Conservation (phyloP, 1,284 basidiomycete species). For the Apiotrichum laibachii region DNA sequence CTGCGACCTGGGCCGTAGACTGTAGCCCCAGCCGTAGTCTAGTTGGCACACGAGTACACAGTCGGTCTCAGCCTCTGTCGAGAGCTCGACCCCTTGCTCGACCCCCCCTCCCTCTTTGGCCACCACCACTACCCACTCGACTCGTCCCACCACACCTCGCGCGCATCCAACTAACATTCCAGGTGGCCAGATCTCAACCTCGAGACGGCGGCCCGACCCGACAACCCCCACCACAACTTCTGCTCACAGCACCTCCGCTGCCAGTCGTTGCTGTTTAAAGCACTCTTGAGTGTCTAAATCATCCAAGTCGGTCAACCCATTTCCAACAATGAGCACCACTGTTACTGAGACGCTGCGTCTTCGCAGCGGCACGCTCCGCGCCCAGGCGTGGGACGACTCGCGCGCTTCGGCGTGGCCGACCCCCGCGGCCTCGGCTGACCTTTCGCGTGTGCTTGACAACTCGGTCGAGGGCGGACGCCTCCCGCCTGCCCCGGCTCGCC, state of each 20-base stretch:
- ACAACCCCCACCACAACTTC: conserved; percentile 7
- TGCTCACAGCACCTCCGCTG: not conserved
- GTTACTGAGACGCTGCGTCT: conserved; percentile 19
- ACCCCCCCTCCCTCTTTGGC: too few relatives aligned
- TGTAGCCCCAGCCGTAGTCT: too few relatives aligned
- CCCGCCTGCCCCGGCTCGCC: conserved; percentile 26
- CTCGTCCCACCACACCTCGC: not conserved
- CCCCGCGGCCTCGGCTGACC: conserved; percentile 23
- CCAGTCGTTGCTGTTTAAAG: not conserved
- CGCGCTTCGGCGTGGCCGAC: not conserved
- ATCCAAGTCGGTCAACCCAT: too few relatives aligned
- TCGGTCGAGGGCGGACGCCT: conserved; percentile 28
- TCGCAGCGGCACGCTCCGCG: conserved; percentile 16
- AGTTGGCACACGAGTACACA: too few relatives aligned
- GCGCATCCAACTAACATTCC: not conserved
- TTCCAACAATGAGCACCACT: conserved; percentile 24
- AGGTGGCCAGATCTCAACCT: conserved; percentile 31
- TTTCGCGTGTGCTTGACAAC: conserved; percentile 41
- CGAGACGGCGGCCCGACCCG: conserved; percentile 34
- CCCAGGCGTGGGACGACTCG: conserved; percentile 17
- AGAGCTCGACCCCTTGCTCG: too few relatives aligned
- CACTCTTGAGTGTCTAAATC: too few relatives aligned
- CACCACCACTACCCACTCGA: not conserved
- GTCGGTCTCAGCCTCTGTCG: too few relatives aligned
- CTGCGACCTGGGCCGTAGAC: too few relatives aligned